Evolutionary conservation across 2,329 filamentous ascomycete genomes (phyloP), one percentile per base, ranked within the genome.

Genomic region (Penicillium italicum): DNA sequence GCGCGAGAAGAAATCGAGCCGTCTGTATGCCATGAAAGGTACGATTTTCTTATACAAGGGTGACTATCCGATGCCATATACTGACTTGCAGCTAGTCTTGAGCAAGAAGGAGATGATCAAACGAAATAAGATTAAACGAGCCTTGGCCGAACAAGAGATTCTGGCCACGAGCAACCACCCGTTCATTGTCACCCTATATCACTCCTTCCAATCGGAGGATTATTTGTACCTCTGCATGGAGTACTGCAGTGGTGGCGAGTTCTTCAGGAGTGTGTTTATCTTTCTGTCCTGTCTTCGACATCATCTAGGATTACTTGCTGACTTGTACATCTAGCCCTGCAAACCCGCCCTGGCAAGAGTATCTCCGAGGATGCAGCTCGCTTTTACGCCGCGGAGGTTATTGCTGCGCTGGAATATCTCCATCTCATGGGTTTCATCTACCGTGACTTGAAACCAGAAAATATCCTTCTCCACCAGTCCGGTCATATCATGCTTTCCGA

Each of bases 101-200:
- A 97, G 92, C 82, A 99, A 99, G 78, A 97, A 97, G 80, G 94
- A 99, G 76, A 99, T 99, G 94, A 99, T 99, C 76, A 99, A 99
- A 80, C 89, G 94, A 56, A 99, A 99, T 81, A 99, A 99, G 83
- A 99, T 99, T 79, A 99, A 99, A 83, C 86, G 94, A 71, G 94
- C 94, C 14, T 81, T 99, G 65, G 94, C 94, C 36, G 94, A 99
- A 77, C 94, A 97, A 73, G 94, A 99, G 75, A 99, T 99, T 62
- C 80, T 99, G 51, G 94, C 94, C 9, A 99, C 94, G 40, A 97
- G 93, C 80, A 99, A 99, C 67, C 94, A 99, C 69, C 94, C 94
- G 0, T 99, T 99, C 74, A 99, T 99, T 71, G 94, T 99, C 60
- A 99, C 94, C 0, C 81, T 99, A 3, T 99, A 97, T 73, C 94